Base-by-base conservation (phyloP, 2,329 filamentous ascomycete genomes). In the Fusarium falciforme region DNA sequence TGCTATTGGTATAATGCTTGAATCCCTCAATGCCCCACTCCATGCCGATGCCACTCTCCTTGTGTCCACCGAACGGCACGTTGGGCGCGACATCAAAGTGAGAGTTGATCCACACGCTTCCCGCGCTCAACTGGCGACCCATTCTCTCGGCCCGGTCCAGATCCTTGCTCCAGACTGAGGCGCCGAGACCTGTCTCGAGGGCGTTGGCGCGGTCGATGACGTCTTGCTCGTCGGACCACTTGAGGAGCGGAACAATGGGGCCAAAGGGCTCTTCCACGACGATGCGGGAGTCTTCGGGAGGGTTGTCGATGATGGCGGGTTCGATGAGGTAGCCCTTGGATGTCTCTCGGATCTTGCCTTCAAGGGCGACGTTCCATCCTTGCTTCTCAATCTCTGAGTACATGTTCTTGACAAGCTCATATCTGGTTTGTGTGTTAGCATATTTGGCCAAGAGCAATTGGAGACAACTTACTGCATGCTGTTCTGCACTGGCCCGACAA, bases 181-280 rank as follows among this genome's bases (percentile, higher is more conserved):
- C 86, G 0, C 88, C 89, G 0, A 92, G 84, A 0, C 88, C 89
- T 33, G 84, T 86, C 25, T 87, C 83, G 2, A 83, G 82, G 22
- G 85, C 82, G 68, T 91, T 92, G 2, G 88, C 89, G 5, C 89
- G 85, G 2, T 79, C 78, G 33, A 93, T 81, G 0, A 91, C 89
- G 20, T 92, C 90, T 6, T 86, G 86, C 69, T 93, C 91, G 31
- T 88, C 85, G 0, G 83, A 83, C 90, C 90, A 93, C 22, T 85
- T 87, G 64, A 92, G 77, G 9, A 93, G 82, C 0, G 91, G 91
- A 1, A 93, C 85, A 35, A 93, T 89, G 0, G 92, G 92, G 85
- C 57, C 88, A 44, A 83, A 83, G 0, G 85, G 87, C 77, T 90
- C 89, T 72, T 89, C 89, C 3, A 83, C 80, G 1, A 91, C 89